Base-by-base conservation (phyloP, 306 rosid genomes). In the Oemleria cerasiformis region DNA sequence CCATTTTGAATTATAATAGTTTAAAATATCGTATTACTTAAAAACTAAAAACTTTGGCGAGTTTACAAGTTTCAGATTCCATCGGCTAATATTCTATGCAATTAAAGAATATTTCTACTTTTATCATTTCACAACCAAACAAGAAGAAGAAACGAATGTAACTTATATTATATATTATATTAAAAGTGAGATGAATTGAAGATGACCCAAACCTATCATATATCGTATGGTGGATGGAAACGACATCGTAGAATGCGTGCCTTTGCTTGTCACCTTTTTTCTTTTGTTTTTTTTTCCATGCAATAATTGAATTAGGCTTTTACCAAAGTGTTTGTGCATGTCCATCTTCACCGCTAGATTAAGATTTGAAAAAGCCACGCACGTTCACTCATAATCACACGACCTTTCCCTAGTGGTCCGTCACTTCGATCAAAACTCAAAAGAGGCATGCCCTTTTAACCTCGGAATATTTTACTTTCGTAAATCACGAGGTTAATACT, bases 301-400 rank as follows among this genome's bases (percentile, higher is more conserved):
- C 45, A 61, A 61, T 61, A 61, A 61, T 61, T 61, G 14, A 36
- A 38, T 36, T 61, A 61, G 38, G 65, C 66, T 17, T 59, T 61
- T 61, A 38, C 66, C 45, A 61, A 61, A 17, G 21, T 38, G 45
- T 16, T 20, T 4, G 45, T 38, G 65, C 21, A 17, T 9, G 39
- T 6, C 19, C 15, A 36, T 8, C 66, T 61, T 61, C 21, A 10
- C 17, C 16, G 30, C 42, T 56, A 9, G 61, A 58, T 36, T 53
- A 25, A 53, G 8, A 30, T 30, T 30, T 36, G 64, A 61, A 45
- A 61, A 61, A 61, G 45, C 45, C 65, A 16, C 45, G 45, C 65
- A 8, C 45, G 44, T 61, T 38, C 65, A 39, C 21, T 61, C 45
- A 15, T 39, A 61, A 61, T 38, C 47, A 61, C 66, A 61, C 36